A percentile compares a stretch with the other conserved stretches of the same genome.
Evolutionary conservation across 305 asterid genomes (phyloP).

Genomic region (Rubia balearica): DNA sequence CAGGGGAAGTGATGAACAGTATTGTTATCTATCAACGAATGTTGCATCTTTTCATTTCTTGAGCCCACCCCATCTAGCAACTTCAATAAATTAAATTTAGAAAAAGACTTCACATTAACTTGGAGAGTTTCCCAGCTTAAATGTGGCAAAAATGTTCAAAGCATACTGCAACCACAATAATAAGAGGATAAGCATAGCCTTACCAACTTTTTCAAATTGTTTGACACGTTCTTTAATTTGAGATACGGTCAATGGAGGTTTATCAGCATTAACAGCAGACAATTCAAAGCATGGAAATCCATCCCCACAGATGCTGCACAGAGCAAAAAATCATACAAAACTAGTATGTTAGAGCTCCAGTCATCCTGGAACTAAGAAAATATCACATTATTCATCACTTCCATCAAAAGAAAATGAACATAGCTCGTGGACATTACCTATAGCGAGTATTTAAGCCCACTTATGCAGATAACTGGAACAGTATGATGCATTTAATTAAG

Average conservation of each 20-base stretch:
- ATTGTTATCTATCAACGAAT: neutral
- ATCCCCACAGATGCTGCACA: slow-evolving; percentile 75
- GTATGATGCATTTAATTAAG: neutral
- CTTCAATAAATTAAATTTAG: neutral
- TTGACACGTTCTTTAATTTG: slow-evolving; percentile 68
- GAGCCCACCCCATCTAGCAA: neutral
- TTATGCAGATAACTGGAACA: neutral
- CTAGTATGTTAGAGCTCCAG: neutral
- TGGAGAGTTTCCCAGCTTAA: neutral
- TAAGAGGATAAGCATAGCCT: slow-evolving; percentile 23
- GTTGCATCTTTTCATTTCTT: neutral
- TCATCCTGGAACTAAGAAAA: neutral
- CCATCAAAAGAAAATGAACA: neutral
- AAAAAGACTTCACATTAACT: neutral
- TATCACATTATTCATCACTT: slow-evolving; percentile 1
- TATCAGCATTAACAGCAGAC: slow-evolving; percentile 91
- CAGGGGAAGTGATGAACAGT: neutral
- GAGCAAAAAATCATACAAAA: slow-evolving; percentile 8
- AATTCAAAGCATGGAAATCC: slow-evolving; percentile 94
- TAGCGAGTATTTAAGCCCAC: neutral
- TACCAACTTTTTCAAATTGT: slow-evolving; percentile 82
- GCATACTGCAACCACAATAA: neutral
- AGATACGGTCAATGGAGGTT: slow-evolving; percentile 68
- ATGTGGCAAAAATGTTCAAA: neutral
- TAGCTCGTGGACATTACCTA: neutral